These are phyloP conservation scores for Cruciata laevipes DNA, from an alignment of 257 asterid genomes.

Conservation along the genomic window DNA sequence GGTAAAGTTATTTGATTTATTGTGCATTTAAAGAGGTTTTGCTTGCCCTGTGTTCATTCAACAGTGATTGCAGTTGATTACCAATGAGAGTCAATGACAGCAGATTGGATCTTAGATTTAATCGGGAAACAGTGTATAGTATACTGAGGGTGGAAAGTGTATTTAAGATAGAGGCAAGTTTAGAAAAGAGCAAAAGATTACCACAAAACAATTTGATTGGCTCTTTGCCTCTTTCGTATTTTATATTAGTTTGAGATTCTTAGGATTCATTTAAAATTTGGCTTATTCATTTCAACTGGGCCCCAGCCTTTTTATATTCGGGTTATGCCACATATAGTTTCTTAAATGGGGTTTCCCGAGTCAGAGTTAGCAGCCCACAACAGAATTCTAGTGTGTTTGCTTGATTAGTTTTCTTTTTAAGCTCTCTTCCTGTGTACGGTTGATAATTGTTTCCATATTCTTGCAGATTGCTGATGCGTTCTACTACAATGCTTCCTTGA, in stretches of 20 bases:
- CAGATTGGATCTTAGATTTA: neutral
- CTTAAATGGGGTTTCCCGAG: neutral
- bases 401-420: neutral
- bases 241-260: neutral
- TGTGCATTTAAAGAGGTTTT: neutral
- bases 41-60: neutral
- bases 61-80: neutral
- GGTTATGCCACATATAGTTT: neutral
- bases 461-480: constrained; percentile 92
- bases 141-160: neutral
- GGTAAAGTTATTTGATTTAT: neutral
- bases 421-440: neutral
- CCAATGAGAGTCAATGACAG: too few relatives aligned
- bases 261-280: neutral
- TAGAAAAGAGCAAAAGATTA: neutral
- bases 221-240: neutral
- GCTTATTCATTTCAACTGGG: too few relatives aligned
- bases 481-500: constrained; percentile 67
- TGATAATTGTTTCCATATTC: constrained; percentile 11
- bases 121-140: too few relatives aligned
- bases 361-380: neutral
- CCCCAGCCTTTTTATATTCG: neutral
- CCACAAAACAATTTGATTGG: neutral
- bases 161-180: neutral
- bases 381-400: neutral